phyloP scores from a whole-genome alignment of 2,329 filamentous ascomycete genomes.

The Arthrocladium fulminans region DNA sequence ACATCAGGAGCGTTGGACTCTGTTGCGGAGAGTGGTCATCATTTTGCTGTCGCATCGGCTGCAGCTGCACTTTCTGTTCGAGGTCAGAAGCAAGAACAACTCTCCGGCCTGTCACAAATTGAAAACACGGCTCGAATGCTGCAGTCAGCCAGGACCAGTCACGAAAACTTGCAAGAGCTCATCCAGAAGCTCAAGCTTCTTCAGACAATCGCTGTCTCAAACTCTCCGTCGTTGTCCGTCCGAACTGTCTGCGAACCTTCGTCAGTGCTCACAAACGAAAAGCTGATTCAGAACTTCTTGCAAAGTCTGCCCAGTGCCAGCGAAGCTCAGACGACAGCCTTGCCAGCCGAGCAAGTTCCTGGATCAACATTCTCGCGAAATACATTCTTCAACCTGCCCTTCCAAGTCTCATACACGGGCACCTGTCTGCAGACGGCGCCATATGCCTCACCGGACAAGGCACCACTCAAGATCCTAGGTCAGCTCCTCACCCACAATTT shows the following conservation, averaged over 20 bases:
- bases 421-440: conserved; percentile 74
- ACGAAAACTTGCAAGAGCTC: conserved; percentile 63
- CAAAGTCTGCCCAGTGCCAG: conserved; percentile 43
- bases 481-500: conserved; percentile 94
- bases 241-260: conserved; percentile 79
- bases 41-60: conserved; percentile 74
- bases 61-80: conserved; percentile 67
- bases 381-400: conserved; percentile 87
- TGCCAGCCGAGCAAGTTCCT: conserved; percentile 23
- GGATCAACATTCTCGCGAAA: conserved; percentile 45
- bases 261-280: conserved; percentile 60
- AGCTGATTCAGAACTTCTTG: conserved; percentile 63
- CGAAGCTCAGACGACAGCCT: conserved; percentile 28
- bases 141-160: conserved; percentile 58
- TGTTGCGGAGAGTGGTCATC: conserved; percentile 82
- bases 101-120: conserved; percentile 83
- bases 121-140: conserved; percentile 67
- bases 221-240: conserved; percentile 59
- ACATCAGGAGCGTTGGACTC: conserved; percentile 86
- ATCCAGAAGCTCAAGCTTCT: conserved; percentile 78
- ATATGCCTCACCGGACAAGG: conserved; percentile 65
- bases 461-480: conserved; percentile 76
- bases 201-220: conserved; percentile 66
- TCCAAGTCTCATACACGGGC: conserved; percentile 92
- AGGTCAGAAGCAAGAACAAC: conserved; percentile 69